phyloP scores from a whole-genome alignment of 345 rosid species.

The Raphanus sativus region DNA sequence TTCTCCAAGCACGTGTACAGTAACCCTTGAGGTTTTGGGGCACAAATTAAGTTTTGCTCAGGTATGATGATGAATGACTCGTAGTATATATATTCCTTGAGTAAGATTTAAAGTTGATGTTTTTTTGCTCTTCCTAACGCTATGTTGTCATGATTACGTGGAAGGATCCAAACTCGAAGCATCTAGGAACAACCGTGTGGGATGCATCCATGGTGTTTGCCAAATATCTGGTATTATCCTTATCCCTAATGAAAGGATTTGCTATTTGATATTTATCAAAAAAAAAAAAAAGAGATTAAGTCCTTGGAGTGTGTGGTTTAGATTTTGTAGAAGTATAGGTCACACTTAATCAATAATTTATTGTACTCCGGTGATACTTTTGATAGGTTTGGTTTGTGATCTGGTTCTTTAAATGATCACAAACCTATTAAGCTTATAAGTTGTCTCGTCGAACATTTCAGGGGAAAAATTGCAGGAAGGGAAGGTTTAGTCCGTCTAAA shows the following conservation, averaged over 20 bases:
- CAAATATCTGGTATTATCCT: conserved; percentile 68
- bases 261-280: neutral
- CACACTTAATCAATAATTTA: neutral
- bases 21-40: conserved; percentile 69
- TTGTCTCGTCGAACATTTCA: conserved; percentile 31
- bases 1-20: conserved; percentile 69
- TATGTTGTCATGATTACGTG: conserved; percentile 25
- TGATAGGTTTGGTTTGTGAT: too few species aligned
- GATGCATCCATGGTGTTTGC: conserved; percentile 92
- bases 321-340: neutral
- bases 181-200: conserved; percentile 96
- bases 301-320: conserved; percentile 8
- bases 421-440: neutral
- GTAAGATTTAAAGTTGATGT: neutral
- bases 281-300: neutral
- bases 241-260: neutral
- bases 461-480: conserved; percentile 90
- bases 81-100: neutral
- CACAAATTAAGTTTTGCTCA: conserved; percentile 78
- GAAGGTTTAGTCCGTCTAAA: conserved; percentile 75
- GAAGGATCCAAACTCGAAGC: conserved; percentile 96
- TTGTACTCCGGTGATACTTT: too few species aligned
- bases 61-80: conserved; percentile 39
- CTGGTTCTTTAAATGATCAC: too few species aligned
- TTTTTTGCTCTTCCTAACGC: conserved; percentile 1